phyloP scores from a whole-genome alignment of 1,139 yeast genomes.

The Yamadazyma sp. region DNA sequence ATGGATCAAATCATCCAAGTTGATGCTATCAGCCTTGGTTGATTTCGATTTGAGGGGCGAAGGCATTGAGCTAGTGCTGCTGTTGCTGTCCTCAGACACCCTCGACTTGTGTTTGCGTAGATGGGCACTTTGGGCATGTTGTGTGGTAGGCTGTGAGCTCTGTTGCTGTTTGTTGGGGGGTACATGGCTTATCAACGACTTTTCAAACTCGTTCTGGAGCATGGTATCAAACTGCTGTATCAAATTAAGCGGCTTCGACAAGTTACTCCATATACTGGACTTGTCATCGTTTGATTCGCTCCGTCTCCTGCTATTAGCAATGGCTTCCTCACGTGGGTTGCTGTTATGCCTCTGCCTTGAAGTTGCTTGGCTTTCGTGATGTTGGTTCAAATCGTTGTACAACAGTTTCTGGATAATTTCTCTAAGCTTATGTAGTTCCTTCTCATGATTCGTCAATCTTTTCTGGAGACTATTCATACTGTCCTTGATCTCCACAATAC shows the following conservation, averaged over 20 bases:
- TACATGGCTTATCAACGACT: constrained; percentile 26
- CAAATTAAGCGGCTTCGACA: constrained; percentile 60
- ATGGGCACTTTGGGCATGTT: too few species aligned
- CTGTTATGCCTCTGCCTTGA: constrained; percentile 19
- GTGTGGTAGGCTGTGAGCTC: neutral
- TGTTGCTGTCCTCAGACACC: constrained; percentile 28
- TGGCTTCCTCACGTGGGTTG: constrained; percentile 38
- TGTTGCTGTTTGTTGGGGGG: neutral
- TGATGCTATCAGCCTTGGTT: constrained; percentile 9
- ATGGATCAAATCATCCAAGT: constrained; percentile 13
- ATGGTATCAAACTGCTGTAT: constrained; percentile 70
- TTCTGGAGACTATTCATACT: constrained; percentile 35
- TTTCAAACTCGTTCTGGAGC: constrained; percentile 67
- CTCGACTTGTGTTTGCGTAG: constrained; percentile 19
- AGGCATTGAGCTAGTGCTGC: constrained; percentile 24
- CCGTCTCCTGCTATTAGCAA: constrained; percentile 26
- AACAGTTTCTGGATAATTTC: constrained; percentile 41
- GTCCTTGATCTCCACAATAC: constrained; percentile 56
- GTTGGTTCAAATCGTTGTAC: constrained; percentile 29
- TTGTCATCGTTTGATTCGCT: constrained; percentile 3
- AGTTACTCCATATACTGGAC: constrained; percentile 34
- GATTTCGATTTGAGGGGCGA: constrained; percentile 14
- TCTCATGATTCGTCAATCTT: constrained; percentile 40
- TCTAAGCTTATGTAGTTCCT: constrained; percentile 47
- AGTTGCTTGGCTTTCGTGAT: neutral